Conservation (phyloP, 768 basidiomycete genomes). For the Panellus pusillus region DNA sequence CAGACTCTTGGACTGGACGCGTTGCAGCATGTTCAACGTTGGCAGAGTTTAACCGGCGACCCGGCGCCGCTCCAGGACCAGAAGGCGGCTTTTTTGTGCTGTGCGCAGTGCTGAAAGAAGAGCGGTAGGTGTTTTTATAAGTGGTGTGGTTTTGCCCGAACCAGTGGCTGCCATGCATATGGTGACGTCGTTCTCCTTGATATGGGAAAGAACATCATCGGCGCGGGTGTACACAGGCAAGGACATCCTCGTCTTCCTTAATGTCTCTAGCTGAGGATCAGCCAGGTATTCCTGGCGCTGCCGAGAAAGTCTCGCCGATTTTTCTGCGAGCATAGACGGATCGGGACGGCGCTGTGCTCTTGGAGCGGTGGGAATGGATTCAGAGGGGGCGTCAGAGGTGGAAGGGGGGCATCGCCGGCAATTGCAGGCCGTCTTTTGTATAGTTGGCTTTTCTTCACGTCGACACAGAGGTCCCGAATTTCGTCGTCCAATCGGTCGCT, state of each 20-base stretch:
- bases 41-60: no score
- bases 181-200: conserved; percentile 78
- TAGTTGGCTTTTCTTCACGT: conserved; percentile 62
- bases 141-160: conserved; percentile 93
- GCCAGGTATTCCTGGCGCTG: conserved; percentile 58
- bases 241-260: conserved; percentile 64
- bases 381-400: conserved; percentile 2
- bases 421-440: conserved; percentile 63
- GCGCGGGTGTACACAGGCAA: conserved; percentile 78
- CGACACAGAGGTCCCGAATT: conserved; percentile 67
- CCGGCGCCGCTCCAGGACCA: no score
- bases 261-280: conserved; percentile 59
- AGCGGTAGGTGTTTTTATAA: no score
- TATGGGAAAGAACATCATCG: conserved; percentile 63
- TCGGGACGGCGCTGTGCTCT: conserved; percentile 25
- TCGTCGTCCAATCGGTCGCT: conserved; percentile 64
- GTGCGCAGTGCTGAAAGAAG: no score
- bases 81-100: no score
- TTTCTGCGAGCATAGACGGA: conserved; percentile 38
- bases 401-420: conserved; percentile 16
- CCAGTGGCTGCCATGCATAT: conserved; percentile 90
- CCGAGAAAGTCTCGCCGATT: conserved; percentile 57
- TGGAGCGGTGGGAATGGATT: conserved; percentile 7
- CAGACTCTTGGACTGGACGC: no score
- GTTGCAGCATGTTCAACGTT: no score